Conservation (phyloP, 176 grass and related monocot species). For the barley (Hordeum vulgare) region MorexV3_pseudomolecules_assembly NC_058523.1:17085743-17086242, state of each 20-base stretch:
- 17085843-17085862: neutral
- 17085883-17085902: slow-evolving; percentile 48
- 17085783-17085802: too few relatives aligned
- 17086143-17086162: neutral
- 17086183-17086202: neutral
- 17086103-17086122: neutral
- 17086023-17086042: slow-evolving; percentile 99
- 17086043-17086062: slow-evolving; percentile 75
- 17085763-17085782: too few relatives aligned
- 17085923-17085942: slow-evolving; percentile 91
- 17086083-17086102: neutral
- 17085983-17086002: slow-evolving; percentile 80
- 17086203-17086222: slow-evolving; percentile 16
- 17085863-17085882: neutral
- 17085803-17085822: neutral
- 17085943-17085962: slow-evolving; percentile 87
- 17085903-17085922: slow-evolving; percentile 73
- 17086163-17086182: neutral
- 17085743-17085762: slow-evolving; percentile 70
- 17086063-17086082: slow-evolving; percentile 1
- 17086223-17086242: slow-evolving; percentile 30
- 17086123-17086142: neutral
- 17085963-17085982: slow-evolving; percentile 87
- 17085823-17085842: neutral
- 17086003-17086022: slow-evolving; percentile 90